phyloP scores from a whole-genome alignment of 768 basidiomycete genomes.

The Gymnopilus dilepis region DNA sequence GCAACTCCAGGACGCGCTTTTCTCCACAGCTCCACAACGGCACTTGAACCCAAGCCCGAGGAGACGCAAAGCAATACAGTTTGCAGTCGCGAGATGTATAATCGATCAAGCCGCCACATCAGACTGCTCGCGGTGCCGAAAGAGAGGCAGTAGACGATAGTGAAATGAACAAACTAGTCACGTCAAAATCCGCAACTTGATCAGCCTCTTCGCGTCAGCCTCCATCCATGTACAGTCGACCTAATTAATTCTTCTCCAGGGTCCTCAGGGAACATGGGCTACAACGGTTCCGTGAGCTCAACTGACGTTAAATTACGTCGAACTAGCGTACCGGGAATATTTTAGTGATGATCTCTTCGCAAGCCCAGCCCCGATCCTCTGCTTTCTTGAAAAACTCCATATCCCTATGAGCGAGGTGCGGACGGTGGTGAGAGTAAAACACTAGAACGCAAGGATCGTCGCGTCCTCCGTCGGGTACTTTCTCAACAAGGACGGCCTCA shows the following conservation, averaged over 20 bases:
- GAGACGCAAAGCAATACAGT: no score
- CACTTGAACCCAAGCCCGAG: no score
- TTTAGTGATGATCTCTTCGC: conserved; percentile 69
- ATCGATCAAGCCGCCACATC: no score
- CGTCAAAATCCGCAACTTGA: background rate
- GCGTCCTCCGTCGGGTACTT: conserved; percentile 11
- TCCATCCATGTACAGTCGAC: conserved; percentile 88
- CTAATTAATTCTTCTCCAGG: conserved; percentile 77
- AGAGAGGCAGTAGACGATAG: no score
- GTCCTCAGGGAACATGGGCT: conserved; percentile 94
- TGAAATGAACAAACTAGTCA: no score
- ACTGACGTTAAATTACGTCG: no score
- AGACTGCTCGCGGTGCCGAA: no score
- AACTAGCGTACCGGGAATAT: conserved; percentile 59
- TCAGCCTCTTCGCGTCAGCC: conserved; percentile 39
- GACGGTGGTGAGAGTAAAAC: conserved; percentile 90
- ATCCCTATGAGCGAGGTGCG: conserved; percentile 81
- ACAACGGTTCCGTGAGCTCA: background rate
- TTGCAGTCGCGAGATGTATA: no score
- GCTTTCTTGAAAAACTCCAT: conserved; percentile 82
- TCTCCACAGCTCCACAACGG: no score
- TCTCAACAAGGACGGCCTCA: conserved; percentile 44
- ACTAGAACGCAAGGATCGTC: conserved; percentile 57
- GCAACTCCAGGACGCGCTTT: no score
- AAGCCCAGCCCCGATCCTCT: conserved; percentile 66